Evolutionary conservation across 306 rosid species (phyloP).

Genomic region (Glycine latifolia): DNA sequence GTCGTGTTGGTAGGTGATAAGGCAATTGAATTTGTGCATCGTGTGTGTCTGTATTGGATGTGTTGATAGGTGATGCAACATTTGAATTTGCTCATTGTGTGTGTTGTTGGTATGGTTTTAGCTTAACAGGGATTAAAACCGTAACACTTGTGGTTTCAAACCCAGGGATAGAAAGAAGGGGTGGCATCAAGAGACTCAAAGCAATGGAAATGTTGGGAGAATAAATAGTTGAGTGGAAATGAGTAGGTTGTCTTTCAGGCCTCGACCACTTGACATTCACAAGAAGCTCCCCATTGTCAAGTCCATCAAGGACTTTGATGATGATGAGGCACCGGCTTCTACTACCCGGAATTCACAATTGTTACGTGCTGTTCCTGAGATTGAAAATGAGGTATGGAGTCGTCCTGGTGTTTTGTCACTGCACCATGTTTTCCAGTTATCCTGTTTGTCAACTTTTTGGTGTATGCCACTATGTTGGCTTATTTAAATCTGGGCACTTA

Average conservation of each 20-base stretch:
- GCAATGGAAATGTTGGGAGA: slow-evolving; percentile 40
- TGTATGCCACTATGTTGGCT: not conserved
- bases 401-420: not conserved
- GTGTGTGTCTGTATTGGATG: not conserved
- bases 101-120: slow-evolving; percentile 9
- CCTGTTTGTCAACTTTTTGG: not conserved
- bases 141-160: slow-evolving; percentile 24
- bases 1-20: not conserved
- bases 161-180: slow-evolving; percentile 9
- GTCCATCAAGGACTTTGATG: slow-evolving; percentile 66
- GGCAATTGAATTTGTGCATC: not conserved
- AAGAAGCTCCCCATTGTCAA: slow-evolving; percentile 70
- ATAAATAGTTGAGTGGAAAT: slow-evolving; percentile 51
- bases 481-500: slow-evolving; percentile 14
- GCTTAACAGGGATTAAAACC: slow-evolving; percentile 29
- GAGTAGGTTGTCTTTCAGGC: slow-evolving; percentile 66
- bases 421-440: slow-evolving; percentile 6
- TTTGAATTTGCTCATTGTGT: not conserved
- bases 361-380: slow-evolving; percentile 57
- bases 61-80: not conserved
- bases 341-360: slow-evolving; percentile 66
- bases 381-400: slow-evolving; percentile 53
- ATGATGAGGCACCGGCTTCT: slow-evolving; percentile 59
- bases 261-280: slow-evolving; percentile 67
- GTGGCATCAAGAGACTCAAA: slow-evolving; percentile 29